Base-by-base conservation (phyloP, 371 early-diverging fungal species). In the Mortierella sp. region DNA sequence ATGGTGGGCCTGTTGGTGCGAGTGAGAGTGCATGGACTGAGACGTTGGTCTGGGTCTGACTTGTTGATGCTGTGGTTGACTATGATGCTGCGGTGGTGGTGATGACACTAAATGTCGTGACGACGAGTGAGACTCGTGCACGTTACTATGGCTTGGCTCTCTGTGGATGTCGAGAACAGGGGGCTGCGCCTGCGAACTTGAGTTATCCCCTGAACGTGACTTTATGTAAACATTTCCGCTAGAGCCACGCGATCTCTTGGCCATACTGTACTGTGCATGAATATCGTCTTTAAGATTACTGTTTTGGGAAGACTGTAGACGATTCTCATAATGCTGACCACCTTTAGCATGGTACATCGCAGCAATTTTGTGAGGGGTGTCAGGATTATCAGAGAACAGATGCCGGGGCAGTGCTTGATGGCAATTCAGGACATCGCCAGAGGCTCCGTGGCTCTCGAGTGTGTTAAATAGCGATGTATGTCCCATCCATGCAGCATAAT, bases 401-500 rank as follows among this genome's bases (percentile, higher is more conserved):
- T 75, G 70, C 1, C 66, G 69, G 1, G 81, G 75, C 8, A 75
- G 54, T 24, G 81, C 81, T 24, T 68, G 59, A 26, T 80, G 81
- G 39, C 66, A 68, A 40, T 80, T 80, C 30, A 37, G 28, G 1
- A 67, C 43, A 32, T 72, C 66, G 30, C 32, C 63, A 3, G 67
- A 71, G 0, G 81, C 81, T 5, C 72, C 81, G 60, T 80, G 72
- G 26, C 64, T 40, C 35, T 75, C 76, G 70, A 80, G 24, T 5
- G 35, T 62, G 49, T 72, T 71, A 24, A 26, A 72, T 26, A 75
- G 68, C 16, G 49, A 32, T 1, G n/a, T 60, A 16, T 75, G 75
- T 14, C 72, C 70, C 26, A 66, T 68, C 81, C 81, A 80, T 37
- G 75, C 75, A 9, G 81, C 81, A 52, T 72, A 80, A n/a, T 80